A percentile compares a stretch with the other conserved stretches of the same genome.
Conservation (phyloP, 1,139 yeast genomes). For the Geotrichum macrosporum region DNA sequence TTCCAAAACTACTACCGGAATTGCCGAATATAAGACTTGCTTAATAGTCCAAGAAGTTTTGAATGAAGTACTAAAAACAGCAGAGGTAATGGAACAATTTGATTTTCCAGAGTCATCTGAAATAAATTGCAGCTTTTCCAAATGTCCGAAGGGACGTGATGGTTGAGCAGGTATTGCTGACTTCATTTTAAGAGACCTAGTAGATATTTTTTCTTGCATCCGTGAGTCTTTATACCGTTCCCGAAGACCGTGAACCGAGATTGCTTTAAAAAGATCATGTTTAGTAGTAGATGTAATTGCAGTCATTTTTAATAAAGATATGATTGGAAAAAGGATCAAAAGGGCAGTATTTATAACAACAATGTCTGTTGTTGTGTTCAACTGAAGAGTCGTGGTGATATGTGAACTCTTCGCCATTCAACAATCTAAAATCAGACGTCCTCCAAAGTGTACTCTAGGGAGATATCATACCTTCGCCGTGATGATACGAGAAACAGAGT, state of each 20-base stretch:
- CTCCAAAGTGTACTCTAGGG: no score
- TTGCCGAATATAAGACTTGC: slow-evolving; percentile 6
- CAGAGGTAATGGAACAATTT: slow-evolving; percentile 4
- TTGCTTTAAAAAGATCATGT: background rate
- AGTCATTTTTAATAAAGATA: no score
- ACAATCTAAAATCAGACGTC: no score
- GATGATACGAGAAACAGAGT: no score
- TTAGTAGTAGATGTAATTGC: no score
- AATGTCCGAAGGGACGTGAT: background rate
- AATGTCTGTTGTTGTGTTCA: no score
- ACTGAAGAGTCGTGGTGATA: no score
- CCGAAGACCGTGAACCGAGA: slow-evolving; percentile 6
- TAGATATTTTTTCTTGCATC: background rate
- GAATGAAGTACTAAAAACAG: slow-evolving; percentile 1
- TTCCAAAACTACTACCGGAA: slow-evolving; percentile 1
- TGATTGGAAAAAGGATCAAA: no score
- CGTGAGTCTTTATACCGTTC: background rate
- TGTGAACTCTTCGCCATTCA: no score
- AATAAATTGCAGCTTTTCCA: background rate
- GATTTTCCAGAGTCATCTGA: background rate
- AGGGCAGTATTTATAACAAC: no score
- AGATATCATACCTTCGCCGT: no score
- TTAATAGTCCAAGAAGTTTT: background rate
- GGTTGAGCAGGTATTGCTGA: background rate
- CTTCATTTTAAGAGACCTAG: background rate